A percentile compares a stretch with the other conserved stretches of the same genome.
phyloP scores from a whole-genome alignment of 2,329 filamentous ascomycete genomes.

The Colletotrichum liriopes region DNA sequence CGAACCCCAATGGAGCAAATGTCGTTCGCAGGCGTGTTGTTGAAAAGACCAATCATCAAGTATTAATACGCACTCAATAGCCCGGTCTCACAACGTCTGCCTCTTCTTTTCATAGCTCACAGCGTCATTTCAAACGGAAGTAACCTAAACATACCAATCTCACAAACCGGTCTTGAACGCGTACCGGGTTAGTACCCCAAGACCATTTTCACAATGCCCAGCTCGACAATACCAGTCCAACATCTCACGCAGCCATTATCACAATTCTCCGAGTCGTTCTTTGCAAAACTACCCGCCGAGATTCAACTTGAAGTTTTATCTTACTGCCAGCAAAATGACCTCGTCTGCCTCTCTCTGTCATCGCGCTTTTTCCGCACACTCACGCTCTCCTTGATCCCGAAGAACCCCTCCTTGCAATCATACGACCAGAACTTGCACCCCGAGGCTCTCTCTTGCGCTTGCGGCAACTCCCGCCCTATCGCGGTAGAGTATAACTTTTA shows the following conservation, averaged over 20 bases:
- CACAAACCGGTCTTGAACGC: background rate
- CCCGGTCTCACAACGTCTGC: too few relatives aligned
- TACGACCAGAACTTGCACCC: background rate
- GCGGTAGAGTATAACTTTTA: background rate
- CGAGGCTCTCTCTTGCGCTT: background rate
- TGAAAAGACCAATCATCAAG: background rate
- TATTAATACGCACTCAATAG: background rate
- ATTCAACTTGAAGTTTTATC: constrained; percentile 5
- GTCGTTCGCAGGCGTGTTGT: background rate
- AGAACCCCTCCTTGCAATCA: background rate
- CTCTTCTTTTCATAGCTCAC: background rate
- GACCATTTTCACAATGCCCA: background rate
- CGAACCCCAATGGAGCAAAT: background rate
- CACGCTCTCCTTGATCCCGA: background rate
- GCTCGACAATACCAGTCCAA: background rate
- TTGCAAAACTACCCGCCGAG: constrained; percentile 10
- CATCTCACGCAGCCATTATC: background rate
- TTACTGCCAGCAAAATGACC: constrained; percentile 5
- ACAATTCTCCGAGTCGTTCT: constrained; percentile 6
- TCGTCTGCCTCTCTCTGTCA: constrained; percentile 26
- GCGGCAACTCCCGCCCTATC: background rate
- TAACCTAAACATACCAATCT: background rate
- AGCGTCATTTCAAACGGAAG: too few relatives aligned
- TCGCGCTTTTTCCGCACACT: constrained; percentile 5
- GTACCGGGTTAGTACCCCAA: too few relatives aligned